Evolutionary conservation across 441 rosid genomes (phyloP).

Genomic region (Hypseocharis bilobata): DNA sequence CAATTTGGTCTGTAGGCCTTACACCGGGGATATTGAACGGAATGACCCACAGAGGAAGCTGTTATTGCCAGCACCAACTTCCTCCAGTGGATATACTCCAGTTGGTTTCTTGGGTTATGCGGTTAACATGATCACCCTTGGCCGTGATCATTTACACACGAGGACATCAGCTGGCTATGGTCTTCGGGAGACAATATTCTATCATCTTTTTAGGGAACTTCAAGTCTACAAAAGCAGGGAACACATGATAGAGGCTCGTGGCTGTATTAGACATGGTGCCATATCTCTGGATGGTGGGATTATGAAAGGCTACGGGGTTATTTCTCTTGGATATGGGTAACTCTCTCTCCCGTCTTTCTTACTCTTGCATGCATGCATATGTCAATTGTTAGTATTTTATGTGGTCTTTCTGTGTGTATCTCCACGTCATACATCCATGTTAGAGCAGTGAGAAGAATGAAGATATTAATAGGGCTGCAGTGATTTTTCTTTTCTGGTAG

Average conservation of each 20-base stretch:
- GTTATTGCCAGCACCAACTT: slow-evolving; percentile 33
- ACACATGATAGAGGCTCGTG: slow-evolving; percentile 33
- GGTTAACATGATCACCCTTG: slow-evolving; percentile 46
- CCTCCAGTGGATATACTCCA: slow-evolving; percentile 32
- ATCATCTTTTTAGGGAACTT: slow-evolving; percentile 37
- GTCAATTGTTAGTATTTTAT: too few species aligned
- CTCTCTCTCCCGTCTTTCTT: not conserved
- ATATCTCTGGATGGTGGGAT: slow-evolving; percentile 64
- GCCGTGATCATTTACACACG: slow-evolving; percentile 12
- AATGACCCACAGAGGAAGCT: slow-evolving; percentile 40
- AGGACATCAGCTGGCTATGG: slow-evolving; percentile 33
- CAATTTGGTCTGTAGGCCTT: slow-evolving; percentile 29
- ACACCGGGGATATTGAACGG: slow-evolving; percentile 22
- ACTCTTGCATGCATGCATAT: not conserved
- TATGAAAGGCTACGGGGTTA: slow-evolving; percentile 31
- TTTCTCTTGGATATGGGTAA: slow-evolving; percentile 42
- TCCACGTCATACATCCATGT: too few species aligned
- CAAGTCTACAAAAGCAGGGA: slow-evolving; percentile 52
- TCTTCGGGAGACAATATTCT: slow-evolving; percentile 53
- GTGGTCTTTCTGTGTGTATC: too few species aligned
- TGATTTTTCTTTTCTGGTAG: too few species aligned
- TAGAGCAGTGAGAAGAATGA: too few species aligned
- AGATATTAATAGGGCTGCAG: too few species aligned
- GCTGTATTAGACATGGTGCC: slow-evolving; percentile 31
- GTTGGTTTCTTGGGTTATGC: slow-evolving; percentile 59